Evolutionary conservation across 345 rosid species (phyloP), one percentile per base, ranked within the genome.

Genomic region (Populus alba): DNA sequence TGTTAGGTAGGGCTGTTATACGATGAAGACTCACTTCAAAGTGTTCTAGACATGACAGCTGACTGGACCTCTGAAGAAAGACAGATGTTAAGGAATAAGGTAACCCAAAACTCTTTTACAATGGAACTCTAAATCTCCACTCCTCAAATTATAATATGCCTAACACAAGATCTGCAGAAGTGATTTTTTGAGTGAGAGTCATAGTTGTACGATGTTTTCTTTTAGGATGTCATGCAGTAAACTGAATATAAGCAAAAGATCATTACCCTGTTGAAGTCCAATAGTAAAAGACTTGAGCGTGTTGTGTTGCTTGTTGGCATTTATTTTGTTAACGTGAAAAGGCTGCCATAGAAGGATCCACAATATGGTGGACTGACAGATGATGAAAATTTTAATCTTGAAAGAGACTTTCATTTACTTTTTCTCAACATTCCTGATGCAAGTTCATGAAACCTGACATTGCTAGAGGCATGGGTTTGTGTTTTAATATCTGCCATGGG

Each of bases 1-100:
- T 78, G 25, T 71, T 90, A 97, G 99, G 99, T 92, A 66, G 99
- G 99, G 67, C 75, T 97, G 65, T 80, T 94, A 66, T 94, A 97
- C 76, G 99, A 97, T 68, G 97, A 97, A 68, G 89, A 83, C 35
- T 87, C 94, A 5, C 97, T 94, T 71, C 98, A 92, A 85, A 84
- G 68, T 85, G 81, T 90, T 57, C 78, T 92, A 41, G 99, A 94
- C 81, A 81, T 94, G 90, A 84, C 87, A 71, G 93, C 97, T 73
- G 99, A 97, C 85, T 96, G 99, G 98, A 94, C 95, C 43, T 71
- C 88, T 43, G 95, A 88, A 80, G 99, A 96, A 87, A 91, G 99
- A 83, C 88, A 89, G 85, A 92, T 90, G 93, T 81, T 96, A 75
- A 91, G 99, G 82, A 90, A 91, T 81, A 88, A 86, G 92, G 99